Base-by-base conservation (phyloP, 208 protist genomes). In the Endotrypanum monterogeii region DNA sequence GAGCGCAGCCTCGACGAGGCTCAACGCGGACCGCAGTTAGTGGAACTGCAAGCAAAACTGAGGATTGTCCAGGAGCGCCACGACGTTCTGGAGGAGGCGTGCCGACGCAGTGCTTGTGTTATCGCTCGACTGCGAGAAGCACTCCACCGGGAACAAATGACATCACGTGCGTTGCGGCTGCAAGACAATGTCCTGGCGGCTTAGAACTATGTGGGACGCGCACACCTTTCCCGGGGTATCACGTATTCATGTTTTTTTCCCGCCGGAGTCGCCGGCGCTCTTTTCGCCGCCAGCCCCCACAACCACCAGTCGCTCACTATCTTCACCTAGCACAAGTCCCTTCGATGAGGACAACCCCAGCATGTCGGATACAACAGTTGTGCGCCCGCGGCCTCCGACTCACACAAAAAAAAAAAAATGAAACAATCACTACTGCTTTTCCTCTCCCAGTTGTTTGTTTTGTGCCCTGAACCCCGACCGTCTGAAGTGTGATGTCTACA, bases 91-190 rank as follows among this genome's bases (percentile, higher is more conserved):
- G 89, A 96, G 69, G 63, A 73, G 48, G 82, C 84, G 12, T 93
- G 87, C 56, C 81, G 72, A 23, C 73, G 79, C 35, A 91, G 89
- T 66, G 83, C 86, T 0, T 51, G 56, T 14, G 90, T 91, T 4
- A 95, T 95, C 69, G 73, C 87, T 16, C 83, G 83, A 41, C 79
- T 95, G 44, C 83, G 90, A 18, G 90, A 93, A 57, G 60, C 72
- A n/a, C 67, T 87, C 32, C 81, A 92, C 44, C 78, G 70, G 18
- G 78, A 80, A 70, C 78, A 74, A 46, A 76, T 70, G 62, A 73
- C 44, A 51, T 71, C 54, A 30, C 76, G 76, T 51, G n/a, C 62
- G 35, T 46, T 80, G 28, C 76, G 69, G 18, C 51, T 62, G 35
- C n/a, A 35, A 58, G 66, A 57, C 50, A 32, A 70, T 23, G n/a